Evolutionary conservation across 202 grass and related monocot genomes (phyloP).

Genomic region (Dendrocalamus latiflorus): DNA sequence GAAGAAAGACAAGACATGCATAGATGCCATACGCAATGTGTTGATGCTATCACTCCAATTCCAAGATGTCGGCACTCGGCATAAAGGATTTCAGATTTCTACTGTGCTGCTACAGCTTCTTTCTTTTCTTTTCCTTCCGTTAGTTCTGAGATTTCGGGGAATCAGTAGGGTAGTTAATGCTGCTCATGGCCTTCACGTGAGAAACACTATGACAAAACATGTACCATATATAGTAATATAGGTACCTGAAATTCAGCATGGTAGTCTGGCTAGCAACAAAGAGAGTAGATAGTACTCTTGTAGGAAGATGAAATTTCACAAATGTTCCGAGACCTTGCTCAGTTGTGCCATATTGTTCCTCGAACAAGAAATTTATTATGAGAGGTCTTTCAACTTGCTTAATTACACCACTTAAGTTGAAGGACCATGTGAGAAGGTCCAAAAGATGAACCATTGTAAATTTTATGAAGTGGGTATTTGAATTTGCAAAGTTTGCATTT

Average conservation of each 20-base stretch:
- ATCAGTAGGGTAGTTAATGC: not conserved
- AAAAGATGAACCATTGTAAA: no score
- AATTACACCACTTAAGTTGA: not conserved
- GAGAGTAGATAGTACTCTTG: no score
- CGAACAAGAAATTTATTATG: not conserved
- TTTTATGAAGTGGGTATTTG: no score
- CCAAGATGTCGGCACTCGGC: constrained; percentile 14
- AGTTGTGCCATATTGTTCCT: not conserved
- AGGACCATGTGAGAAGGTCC: no score
- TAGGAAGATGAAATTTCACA: no score
- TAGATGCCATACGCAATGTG: not conserved
- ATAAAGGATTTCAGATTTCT: constrained; percentile 16
- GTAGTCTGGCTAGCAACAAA: no score
- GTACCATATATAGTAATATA: no score
- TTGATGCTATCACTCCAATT: constrained; percentile 17
- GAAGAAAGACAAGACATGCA: not conserved
- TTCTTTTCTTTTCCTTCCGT: not conserved
- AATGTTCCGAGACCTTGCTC: not conserved
- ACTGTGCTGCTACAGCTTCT: constrained; percentile 14
- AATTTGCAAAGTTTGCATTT: no score
- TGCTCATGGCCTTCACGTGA: not conserved
- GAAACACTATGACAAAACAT: not conserved
- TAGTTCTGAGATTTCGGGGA: not conserved
- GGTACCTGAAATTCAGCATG: no score
- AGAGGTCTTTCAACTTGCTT: not conserved